A percentile compares a stretch with the other conserved stretches of the same genome.
Conservation (phyloP, 352 stramenopile species). For the Phytophthora meadii region DNA sequence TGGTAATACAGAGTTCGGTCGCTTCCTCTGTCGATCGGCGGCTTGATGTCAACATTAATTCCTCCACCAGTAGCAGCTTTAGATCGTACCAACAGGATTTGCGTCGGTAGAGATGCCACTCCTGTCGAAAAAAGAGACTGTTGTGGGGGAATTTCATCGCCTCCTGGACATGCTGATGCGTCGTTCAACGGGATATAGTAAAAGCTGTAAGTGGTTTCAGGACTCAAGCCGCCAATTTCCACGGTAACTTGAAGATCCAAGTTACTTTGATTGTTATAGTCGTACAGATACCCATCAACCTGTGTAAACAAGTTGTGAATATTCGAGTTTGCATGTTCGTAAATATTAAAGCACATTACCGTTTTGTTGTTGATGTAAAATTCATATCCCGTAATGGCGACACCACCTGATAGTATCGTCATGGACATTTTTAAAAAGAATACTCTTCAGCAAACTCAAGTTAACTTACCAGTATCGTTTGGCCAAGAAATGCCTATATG, state of each 20-base stretch:
- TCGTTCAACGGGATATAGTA: constrained; percentile 57
- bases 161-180: constrained; percentile 44
- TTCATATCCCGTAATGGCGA: constrained; percentile 41
- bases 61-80: constrained; percentile 56
- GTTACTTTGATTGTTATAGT: constrained; percentile 19
- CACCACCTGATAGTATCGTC: constrained; percentile 29
- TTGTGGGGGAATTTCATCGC: constrained; percentile 1
- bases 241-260: constrained; percentile 50
- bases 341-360: constrained; percentile 11
- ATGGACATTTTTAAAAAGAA: background rate
- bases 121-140: constrained; percentile 37
- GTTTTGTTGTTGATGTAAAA: constrained; percentile 44
- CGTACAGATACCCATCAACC: constrained; percentile 40
- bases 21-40: constrained; percentile 52
- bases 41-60: constrained; percentile 50
- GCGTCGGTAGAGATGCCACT: constrained; percentile 21
- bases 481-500: constrained; percentile 53
- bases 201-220: constrained; percentile 50
- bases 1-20: constrained; percentile 49
- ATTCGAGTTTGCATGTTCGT: too few species aligned
- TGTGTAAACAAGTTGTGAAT: constrained; percentile 3
- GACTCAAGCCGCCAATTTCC: constrained; percentile 49
- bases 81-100: constrained; percentile 41
- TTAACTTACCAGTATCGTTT: constrained; percentile 54
- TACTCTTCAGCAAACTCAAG: background rate